These are phyloP conservation scores for Hyparrhenia diplandra DNA, from an alignment of 176 grass and related monocot genomes.

Conservation along the genomic window DNA sequence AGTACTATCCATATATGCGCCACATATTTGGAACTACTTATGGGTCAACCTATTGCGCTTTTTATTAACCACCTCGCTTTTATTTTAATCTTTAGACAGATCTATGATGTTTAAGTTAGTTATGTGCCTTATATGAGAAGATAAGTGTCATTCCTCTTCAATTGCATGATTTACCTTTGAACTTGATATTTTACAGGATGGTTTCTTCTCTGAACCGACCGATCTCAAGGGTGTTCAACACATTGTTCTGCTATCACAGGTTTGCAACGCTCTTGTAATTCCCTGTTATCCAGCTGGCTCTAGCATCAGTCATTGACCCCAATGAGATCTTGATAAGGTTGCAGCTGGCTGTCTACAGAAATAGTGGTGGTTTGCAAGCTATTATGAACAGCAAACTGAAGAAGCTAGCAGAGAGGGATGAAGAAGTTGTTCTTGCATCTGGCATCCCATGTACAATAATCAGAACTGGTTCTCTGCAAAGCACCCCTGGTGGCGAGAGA, in stretches of 20 bases:
- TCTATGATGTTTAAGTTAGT: neutral
- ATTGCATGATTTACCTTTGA: neutral
- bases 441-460: conserved; percentile 82
- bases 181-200: conserved; percentile 50
- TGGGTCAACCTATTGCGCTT: neutral
- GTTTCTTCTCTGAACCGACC: conserved; percentile 66
- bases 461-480: conserved; percentile 63
- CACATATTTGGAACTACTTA: neutral
- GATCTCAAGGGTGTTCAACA: conserved; percentile 64
- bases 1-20: neutral
- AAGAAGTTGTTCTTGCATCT: conserved; percentile 65
- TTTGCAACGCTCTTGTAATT: conserved; percentile 30
- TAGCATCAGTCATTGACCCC: conserved; percentile 21
- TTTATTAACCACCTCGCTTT: neutral
- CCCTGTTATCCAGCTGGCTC: conserved; percentile 1
- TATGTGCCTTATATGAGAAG: neutral
- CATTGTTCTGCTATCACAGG: conserved; percentile 92
- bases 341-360: conserved; percentile 82
- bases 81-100: neutral
- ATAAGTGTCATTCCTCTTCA: neutral
- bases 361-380: conserved; percentile 75
- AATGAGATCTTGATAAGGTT: conserved; percentile 72
- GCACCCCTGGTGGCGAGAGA: conserved; percentile 59
- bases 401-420: conserved; percentile 73
- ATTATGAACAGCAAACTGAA: conserved; percentile 64